A percentile compares a stretch with the other conserved stretches of the same genome.
Evolutionary conservation across 1,284 basidiomycete species (phyloP).

Genomic region (Ceraceosorus bombacis): DNA sequence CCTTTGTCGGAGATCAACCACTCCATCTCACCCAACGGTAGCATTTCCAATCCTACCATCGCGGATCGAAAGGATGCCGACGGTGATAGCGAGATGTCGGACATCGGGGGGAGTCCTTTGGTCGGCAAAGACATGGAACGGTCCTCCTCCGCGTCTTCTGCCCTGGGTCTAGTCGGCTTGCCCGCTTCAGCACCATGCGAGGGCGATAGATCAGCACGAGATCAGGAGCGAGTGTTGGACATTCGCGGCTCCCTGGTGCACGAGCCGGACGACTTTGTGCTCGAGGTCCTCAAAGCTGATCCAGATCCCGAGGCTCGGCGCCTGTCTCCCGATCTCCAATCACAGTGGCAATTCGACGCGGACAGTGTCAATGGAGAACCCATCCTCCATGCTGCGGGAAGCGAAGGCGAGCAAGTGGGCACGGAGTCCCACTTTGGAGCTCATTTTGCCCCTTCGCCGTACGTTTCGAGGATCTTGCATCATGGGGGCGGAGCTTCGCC

Average conservation of each 20-base stretch:
- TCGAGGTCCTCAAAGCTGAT: slow-evolving; percentile 27
- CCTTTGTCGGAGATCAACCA: slow-evolving; percentile 13
- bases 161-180: slow-evolving; percentile 19
- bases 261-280: slow-evolving; percentile 39
- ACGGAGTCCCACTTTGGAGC: too few relatives aligned
- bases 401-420: too few relatives aligned
- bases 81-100: slow-evolving; percentile 18
- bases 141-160: slow-evolving; percentile 2
- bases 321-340: too few relatives aligned
- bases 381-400: too few relatives aligned
- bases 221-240: slow-evolving; percentile 13
- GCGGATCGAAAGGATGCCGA: slow-evolving; percentile 15
- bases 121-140: background rate
- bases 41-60: slow-evolving; percentile 10
- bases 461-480: too few relatives aligned
- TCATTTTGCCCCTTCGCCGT: too few relatives aligned
- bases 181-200: background rate
- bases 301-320: slow-evolving; percentile 10
- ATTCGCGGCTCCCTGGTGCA: slow-evolving; percentile 44
- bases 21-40: slow-evolving; percentile 13
- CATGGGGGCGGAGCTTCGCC: too few relatives aligned
- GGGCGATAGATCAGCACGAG: background rate
- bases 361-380: too few relatives aligned
- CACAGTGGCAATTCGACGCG: too few relatives aligned
- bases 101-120: slow-evolving; percentile 11